These are phyloP conservation scores for Coccomyxa sp. DNA, from an alignment of 139 green algal species.

Conservation along the genomic window DNA sequence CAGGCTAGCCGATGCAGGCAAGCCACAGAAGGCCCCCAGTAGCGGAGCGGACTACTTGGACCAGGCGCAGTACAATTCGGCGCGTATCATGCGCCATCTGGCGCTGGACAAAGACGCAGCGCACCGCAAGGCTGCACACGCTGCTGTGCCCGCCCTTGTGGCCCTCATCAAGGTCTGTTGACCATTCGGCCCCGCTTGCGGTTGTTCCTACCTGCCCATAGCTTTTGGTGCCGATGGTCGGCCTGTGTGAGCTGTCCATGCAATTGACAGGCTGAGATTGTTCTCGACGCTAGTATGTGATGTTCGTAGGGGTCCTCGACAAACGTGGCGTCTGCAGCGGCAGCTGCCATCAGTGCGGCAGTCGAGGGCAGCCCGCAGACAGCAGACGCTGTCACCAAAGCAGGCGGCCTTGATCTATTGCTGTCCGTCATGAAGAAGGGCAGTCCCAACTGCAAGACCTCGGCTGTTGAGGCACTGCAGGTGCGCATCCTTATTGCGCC, in stretches of 20 bases:
- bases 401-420: constrained; percentile 4
- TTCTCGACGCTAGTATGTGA: background rate
- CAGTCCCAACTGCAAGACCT: constrained; percentile 2
- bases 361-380: constrained; percentile 8
- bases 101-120: constrained; percentile 7
- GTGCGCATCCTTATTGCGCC: too few relatives aligned
- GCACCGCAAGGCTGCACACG: constrained; percentile 5
- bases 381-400: background rate
- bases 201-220: too few relatives aligned
- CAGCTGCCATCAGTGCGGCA: constrained; percentile 8
- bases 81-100: constrained; percentile 14
- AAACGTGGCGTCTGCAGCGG: constrained; percentile 13
- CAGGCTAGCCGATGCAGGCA: background rate
- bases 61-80: constrained; percentile 17
- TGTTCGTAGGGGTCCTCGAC: background rate
- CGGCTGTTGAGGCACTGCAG: constrained; percentile 19
- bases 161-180: background rate
- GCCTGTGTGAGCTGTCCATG: too few relatives aligned
- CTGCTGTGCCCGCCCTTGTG: background rate
- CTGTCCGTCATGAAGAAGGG: constrained; percentile 3
- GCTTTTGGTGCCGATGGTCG: too few relatives aligned
- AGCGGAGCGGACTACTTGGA: background rate
- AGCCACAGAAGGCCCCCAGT: background rate
- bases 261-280: too few relatives aligned
- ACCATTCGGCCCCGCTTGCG: too few relatives aligned